A percentile compares a stretch with the other conserved stretches of the same genome.
These are phyloP conservation scores for Lentinula novae-zelandiae DNA, from an alignment of 1,284 basidiomycete species.

Conservation along the genomic window DNA sequence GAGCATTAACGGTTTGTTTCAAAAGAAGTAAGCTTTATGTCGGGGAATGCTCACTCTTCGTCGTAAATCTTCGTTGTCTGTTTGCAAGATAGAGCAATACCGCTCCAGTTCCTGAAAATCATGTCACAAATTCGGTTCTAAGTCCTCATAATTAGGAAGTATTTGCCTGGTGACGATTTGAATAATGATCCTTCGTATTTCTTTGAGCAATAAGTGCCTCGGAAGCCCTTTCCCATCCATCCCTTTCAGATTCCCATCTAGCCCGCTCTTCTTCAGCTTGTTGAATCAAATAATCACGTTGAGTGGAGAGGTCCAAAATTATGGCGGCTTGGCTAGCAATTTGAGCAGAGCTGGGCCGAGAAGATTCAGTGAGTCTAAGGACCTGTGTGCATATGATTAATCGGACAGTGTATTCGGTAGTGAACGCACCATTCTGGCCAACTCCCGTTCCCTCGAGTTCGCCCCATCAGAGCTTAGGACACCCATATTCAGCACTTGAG, in stretches of 20 bases:
- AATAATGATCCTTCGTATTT: constrained; percentile 29
- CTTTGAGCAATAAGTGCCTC: constrained; percentile 57
- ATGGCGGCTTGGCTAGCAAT: constrained; percentile 56
- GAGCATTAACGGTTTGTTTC: constrained; percentile 4
- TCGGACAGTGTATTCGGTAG: constrained; percentile 5
- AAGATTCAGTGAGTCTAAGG: constrained; percentile 40
- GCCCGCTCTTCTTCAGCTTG: constrained; percentile 52
- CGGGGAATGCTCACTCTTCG: constrained; percentile 40
- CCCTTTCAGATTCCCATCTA: constrained; percentile 56
- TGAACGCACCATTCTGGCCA: constrained; percentile 50
- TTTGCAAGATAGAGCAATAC: constrained; percentile 38
- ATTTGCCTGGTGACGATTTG: constrained; percentile 42
- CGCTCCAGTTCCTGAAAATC: constrained; percentile 47
- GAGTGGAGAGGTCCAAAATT: constrained; percentile 49
- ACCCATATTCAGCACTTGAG: constrained; percentile 4
- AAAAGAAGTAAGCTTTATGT: neutral
- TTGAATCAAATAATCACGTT: constrained; percentile 53
- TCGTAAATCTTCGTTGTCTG: constrained; percentile 53
- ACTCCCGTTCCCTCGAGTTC: constrained; percentile 44
- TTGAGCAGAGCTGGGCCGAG: constrained; percentile 41
- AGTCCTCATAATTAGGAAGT: neutral
- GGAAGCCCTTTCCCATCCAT: constrained; percentile 55
- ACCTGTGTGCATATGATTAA: constrained; percentile 35
- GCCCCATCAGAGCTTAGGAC: neutral
- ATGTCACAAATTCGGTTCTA: neutral